phyloP scores from a whole-genome alignment of 306 rosid genomes.

The Morella rubra region DNA sequence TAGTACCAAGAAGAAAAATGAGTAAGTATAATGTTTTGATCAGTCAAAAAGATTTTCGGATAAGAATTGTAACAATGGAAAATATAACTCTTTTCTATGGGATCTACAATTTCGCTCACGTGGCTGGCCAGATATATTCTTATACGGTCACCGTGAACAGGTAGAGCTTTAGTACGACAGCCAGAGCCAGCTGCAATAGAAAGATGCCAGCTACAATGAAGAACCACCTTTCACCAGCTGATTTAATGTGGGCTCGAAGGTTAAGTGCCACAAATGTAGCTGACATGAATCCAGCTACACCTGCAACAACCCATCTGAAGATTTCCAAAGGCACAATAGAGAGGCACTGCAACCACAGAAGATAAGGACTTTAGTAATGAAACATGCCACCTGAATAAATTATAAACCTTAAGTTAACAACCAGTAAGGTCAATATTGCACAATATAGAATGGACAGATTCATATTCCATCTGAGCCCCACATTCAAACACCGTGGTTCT shows the following conservation, averaged over 20 bases:
- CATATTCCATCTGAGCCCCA: neutral
- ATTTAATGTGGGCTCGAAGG: slow-evolving; percentile 83
- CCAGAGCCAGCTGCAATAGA: slow-evolving; percentile 85
- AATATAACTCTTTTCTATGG: slow-evolving; percentile 28
- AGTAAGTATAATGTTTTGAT: neutral
- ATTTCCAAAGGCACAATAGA: slow-evolving; percentile 76
- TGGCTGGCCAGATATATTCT: slow-evolving; percentile 29
- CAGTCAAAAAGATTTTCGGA: slow-evolving; percentile 37
- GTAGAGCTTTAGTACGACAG: slow-evolving; percentile 74
- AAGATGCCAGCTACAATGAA: slow-evolving; percentile 87
- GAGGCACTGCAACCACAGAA: slow-evolving; percentile 68
- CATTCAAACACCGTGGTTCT: neutral
- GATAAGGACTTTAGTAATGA: neutral
- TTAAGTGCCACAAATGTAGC: slow-evolving; percentile 89
- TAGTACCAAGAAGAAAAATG: neutral
- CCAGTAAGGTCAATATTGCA: neutral
- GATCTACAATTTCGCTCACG: slow-evolving; percentile 44
- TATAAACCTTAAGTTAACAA: neutral
- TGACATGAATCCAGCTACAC: slow-evolving; percentile 89
- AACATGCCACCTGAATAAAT: neutral
- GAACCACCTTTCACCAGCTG: slow-evolving; percentile 95
- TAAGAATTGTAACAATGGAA: slow-evolving; percentile 23
- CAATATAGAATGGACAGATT: neutral
- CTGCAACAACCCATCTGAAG: slow-evolving; percentile 85
- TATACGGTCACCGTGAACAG: slow-evolving; percentile 77